Conservation (phyloP, 805 yeast species). For the Ascoidea rubescens region DNA sequence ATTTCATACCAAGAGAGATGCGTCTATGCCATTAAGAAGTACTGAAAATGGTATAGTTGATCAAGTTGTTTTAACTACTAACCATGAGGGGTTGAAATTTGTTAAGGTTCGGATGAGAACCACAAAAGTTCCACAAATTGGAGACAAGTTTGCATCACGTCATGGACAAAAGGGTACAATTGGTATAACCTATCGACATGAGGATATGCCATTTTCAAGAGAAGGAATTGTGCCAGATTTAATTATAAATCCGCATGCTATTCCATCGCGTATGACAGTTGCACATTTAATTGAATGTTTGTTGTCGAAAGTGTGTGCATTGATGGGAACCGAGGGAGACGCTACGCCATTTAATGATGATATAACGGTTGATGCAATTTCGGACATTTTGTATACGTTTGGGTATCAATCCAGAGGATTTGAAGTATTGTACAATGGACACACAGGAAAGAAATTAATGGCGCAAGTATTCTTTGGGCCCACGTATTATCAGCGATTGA, state of each 20-base stretch:
- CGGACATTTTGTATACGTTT: conserved; percentile 81
- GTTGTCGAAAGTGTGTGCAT: conserved; percentile 84
- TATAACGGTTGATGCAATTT: conserved; percentile 94
- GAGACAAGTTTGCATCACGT: conserved; percentile 98
- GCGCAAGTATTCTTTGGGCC: conserved; percentile 99
- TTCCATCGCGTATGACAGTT: conserved; percentile 99
- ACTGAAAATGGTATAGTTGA: conserved; percentile 98
- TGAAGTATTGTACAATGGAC: conserved; percentile 97
- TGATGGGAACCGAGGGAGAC: conserved; percentile 96
- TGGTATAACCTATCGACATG: conserved; percentile 97
- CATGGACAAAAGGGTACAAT: conserved; percentile 99
- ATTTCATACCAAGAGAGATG: conserved; percentile 96
- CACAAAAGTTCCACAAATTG: conserved; percentile 96
- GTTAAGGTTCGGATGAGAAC: conserved; percentile 99
- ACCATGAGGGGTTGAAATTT: conserved; percentile 95
- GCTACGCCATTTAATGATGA: conserved; percentile 94
- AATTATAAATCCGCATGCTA: conserved; percentile 97
- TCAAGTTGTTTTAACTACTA: conserved; percentile 91
- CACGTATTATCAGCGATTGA: conserved; percentile 93
- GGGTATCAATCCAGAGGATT: conserved; percentile 98
- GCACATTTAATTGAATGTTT: conserved; percentile 98
- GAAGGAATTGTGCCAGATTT: conserved; percentile 97
- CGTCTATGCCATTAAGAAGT: conserved; percentile 91
- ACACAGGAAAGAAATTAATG: conserved; percentile 94
- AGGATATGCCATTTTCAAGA: conserved; percentile 95